Conservation (phyloP, 2,329 filamentous ascomycete species). For the Dactylellina cionopaga region DNA sequence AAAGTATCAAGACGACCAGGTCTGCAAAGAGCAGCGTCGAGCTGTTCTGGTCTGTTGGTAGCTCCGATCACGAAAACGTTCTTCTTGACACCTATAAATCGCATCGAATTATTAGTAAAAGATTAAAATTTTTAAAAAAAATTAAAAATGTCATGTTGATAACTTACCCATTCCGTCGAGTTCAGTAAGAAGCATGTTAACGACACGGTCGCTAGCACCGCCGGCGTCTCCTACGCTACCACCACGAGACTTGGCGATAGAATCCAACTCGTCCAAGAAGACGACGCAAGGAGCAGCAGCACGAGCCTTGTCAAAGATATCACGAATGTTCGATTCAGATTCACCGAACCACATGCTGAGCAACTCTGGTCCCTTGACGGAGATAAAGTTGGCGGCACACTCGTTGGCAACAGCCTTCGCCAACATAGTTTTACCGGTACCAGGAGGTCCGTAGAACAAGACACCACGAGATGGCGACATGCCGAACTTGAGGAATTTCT, state of each 20-base stretch:
- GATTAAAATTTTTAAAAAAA: not conserved
- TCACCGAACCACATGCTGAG: conserved; percentile 99
- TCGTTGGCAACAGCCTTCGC: conserved; percentile 99
- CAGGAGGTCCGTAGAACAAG: conserved; percentile 96
- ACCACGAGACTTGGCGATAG: conserved; percentile 98
- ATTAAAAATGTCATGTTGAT: conserved; percentile 66
- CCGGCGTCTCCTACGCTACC: conserved; percentile 95
- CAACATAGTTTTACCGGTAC: conserved; percentile 99
- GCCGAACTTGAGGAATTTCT: conserved; percentile 99
- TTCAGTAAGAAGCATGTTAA: conserved; percentile 96
- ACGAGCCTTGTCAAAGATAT: conserved; percentile 99
- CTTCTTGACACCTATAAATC: conserved; percentile 76
- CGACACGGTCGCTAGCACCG: conserved; percentile 97
- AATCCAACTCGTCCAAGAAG: conserved; percentile 98
- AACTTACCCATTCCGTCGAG: conserved; percentile 57
- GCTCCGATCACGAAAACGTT: conserved; percentile 99
- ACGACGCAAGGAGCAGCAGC: conserved; percentile 97
- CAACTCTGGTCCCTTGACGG: conserved; percentile 96
- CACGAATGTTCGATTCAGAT: conserved; percentile 99
- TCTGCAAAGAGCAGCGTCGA: conserved; percentile 97
- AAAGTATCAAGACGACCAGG: conserved; percentile 98
- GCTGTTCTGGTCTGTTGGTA: conserved; percentile 97
- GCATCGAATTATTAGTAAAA: conserved; percentile 62
- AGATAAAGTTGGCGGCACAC: conserved; percentile 99
- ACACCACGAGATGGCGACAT: conserved; percentile 98